A percentile compares a stretch with the other conserved stretches of the same genome.
phyloP scores from a whole-genome alignment of 139 green algal genomes.

The Mychonastes homosphaera region DNA sequence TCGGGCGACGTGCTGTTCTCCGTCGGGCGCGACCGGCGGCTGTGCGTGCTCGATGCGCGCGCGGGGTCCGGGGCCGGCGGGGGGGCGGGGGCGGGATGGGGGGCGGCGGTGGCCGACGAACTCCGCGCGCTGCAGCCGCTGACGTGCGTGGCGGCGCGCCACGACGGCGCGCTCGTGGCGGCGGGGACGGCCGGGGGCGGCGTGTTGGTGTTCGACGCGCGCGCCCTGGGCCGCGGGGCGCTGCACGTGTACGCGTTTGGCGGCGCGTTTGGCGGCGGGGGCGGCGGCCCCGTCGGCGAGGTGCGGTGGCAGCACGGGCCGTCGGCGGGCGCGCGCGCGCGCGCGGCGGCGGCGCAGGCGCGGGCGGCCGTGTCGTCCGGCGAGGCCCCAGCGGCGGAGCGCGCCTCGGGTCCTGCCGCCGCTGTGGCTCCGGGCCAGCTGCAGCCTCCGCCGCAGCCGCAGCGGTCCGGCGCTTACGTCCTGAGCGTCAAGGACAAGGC shows the following conservation, averaged over 20 bases:
- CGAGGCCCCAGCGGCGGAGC: no score
- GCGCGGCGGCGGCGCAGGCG: neutral
- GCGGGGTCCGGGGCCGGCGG: no score
- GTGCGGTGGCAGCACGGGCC: constrained; percentile 16
- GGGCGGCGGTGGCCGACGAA: no score
- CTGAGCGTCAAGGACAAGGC: no score
- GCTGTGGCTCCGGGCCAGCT: no score
- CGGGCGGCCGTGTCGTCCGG: neutral
- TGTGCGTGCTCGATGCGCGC: no score
- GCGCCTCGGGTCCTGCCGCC: neutral
- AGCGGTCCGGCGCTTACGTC: no score
- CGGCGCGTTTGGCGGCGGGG: no score
- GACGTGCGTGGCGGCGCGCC: neutral
- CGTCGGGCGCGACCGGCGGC: no score
- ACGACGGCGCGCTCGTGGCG: constrained; percentile 6
- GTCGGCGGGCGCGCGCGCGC: neutral
- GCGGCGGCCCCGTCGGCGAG: neutral
- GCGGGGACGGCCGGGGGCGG: constrained; percentile 3
- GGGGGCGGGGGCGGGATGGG: no score
- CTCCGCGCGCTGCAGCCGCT: neutral
- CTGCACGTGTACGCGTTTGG: constrained; percentile 3
- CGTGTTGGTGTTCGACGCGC: constrained; percentile 16
- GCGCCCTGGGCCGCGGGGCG: neutral
- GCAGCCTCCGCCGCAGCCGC: no score
- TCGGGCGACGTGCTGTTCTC: no score